Base-by-base conservation (phyloP, 768 basidiomycete genomes). In the Suillus weaverae region DNA sequence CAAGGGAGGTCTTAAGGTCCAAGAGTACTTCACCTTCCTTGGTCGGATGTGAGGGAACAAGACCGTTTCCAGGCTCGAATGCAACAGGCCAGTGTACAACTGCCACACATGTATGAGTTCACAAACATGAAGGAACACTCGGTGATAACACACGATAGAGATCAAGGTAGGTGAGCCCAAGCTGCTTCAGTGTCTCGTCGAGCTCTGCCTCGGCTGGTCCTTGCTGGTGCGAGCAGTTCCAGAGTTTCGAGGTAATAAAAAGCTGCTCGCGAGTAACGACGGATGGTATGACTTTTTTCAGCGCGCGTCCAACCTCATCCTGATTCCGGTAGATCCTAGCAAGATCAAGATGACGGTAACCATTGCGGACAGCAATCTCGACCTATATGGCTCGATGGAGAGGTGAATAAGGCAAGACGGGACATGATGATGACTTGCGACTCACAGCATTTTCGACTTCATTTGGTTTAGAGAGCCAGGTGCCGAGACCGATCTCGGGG, bases 271-370 rank as follows among this genome's bases (percentile, higher is more conserved):
- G 89, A 71, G 87, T 85, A 65, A 93, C 90, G 61, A 92, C 89
- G 10, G 85, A 84, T 1, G 88, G 88, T 65, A 92, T 86, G 72
- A 94, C 85, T 72, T 89, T 90, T 76, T 89, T 89, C 71, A 93
- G 80, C 2, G 90, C 90, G 4, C 81, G 81, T 5, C 91, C 89
- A 62, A 92, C 86, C 76, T 90, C 91, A 64, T 86, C 81, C 75
- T 94, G 93, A 76, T 95, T 95, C 67, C 81, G 72, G 77, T 95
- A 95, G 55, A 91, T 80, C 84, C 85, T 84, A 4, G 93, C 94
- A 22, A 91, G 84, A 76, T 96, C 94, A 68, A 96, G 85, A 76
- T 96, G 94, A 57, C 91, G 83, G 75, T 94, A 95, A 1, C 92
- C 92, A 35, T 84, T 83, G 61, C 83, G 81, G 39, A 95, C 83